Percentiles rank a stretch among this genome's conserved stretches.
These are phyloP conservation scores for Setaria viridis DNA, from an alignment of 202 grass and related monocot genomes.

Conservation along the genomic window DNA sequence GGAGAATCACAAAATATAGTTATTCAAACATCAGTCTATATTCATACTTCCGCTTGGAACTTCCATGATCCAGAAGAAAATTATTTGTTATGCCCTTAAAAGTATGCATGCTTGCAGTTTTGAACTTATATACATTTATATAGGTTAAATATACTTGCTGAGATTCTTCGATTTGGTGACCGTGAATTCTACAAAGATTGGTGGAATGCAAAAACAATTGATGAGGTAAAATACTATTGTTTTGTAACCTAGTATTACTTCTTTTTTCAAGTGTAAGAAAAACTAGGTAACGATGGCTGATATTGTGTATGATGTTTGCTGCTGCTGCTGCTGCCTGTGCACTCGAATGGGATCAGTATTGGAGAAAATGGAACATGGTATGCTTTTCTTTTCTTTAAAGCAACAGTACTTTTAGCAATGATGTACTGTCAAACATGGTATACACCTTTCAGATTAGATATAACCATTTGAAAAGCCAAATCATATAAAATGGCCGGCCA, in stretches of 20 bases:
- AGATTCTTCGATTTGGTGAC: conserved; percentile 82
- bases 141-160: conserved; percentile 90
- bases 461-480: conserved; percentile 25
- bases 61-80: conserved; percentile 10
- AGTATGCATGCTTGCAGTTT: conserved; percentile 24
- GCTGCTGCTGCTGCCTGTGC: conserved; percentile 41
- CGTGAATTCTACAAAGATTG: conserved; percentile 88
- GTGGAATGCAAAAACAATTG: conserved; percentile 90
- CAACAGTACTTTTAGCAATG: conserved; percentile 3
- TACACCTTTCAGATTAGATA: conserved; percentile 6
- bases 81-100: neutral
- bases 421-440: neutral
- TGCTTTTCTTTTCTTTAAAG: conserved; percentile 38
- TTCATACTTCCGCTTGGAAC: neutral
- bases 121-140: neutral
- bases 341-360: conserved; percentile 66
- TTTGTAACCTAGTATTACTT: conserved; percentile 15
- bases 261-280: neutral
- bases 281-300: conserved; percentile 22
- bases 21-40: conserved; percentile 1
- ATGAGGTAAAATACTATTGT: conserved; percentile 60
- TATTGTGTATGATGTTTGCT: conserved; percentile 35
- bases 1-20: neutral
- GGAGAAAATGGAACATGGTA: conserved; percentile 96
- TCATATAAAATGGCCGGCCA: conserved; percentile 4